Evolutionary conservation across 805 yeast species (phyloP), one percentile per base, ranked within the genome.

Genomic region (Sugiyamaella floridensis): DNA sequence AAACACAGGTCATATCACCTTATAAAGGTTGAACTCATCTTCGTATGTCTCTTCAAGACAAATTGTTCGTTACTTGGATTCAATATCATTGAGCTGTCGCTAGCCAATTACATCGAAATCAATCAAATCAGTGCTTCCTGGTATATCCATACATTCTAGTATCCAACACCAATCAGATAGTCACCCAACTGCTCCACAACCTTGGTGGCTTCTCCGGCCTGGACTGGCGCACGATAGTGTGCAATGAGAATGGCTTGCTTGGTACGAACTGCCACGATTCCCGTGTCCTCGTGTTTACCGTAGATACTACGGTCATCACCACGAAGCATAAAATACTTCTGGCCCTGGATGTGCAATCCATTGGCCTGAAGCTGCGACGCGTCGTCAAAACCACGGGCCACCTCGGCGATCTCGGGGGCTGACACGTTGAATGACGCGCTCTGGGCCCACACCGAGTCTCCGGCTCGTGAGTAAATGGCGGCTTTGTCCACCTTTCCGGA

Each of bases 111-210:
- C 26, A 22, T 22, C 26, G 26, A 6, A 11, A 41, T 41, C 16
- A 4, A 20, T 15, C 43, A 19, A 14, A 14, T 41, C 29, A 11
- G 46, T 26, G 46, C 34, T 20, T 14, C 34, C 19, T 26, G 19
- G n/a, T 10, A 43, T 18, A 19, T 28, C 34, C 14, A 20, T 43
- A 43, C 51, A 34, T 34, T 45, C 60, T 77, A 92, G 71, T 87
- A 90, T 54, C 89, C 86, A 51, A 86, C 92, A 64, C 89, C 76
- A 67, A 92, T 89, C 72, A 93, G 79, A 67, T 93, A 90, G 69
- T 93, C 98, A 46, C 96, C 98, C 75, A 93, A 78, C 66, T 89
- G 92, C 71, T 93, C 99, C 53, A 92, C 96, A 58, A 90, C 86
- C 64, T 85, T 81, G 55, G 97, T 86, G 50, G 98, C 98, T 67